phyloP scores from a whole-genome alignment of 371 early-diverging fungal species.

The Nematocida ironsii region DNA sequence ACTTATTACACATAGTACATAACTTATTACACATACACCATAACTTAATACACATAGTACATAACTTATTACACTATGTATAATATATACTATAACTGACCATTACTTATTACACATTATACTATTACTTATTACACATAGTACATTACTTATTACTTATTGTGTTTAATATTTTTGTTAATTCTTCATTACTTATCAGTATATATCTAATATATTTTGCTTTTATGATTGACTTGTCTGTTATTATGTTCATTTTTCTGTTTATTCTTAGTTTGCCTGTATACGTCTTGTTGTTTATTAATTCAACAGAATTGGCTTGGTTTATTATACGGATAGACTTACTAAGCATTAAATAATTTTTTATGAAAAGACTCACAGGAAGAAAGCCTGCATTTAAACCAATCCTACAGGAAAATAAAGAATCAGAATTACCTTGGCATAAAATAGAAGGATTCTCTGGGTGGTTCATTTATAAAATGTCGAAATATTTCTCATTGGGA shows the following conservation, averaged over 20 bases:
- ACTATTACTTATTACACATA: no score
- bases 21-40: no score
- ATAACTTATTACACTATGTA: background rate
- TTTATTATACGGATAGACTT: slow-evolving; percentile 20
- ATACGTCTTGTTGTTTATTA: slow-evolving; percentile 6
- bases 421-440: slow-evolving; percentile 9
- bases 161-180: background rate
- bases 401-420: background rate
- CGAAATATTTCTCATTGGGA: slow-evolving; percentile 34
- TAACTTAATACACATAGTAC: no score
- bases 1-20: no score
- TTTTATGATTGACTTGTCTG: background rate
- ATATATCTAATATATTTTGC: slow-evolving; percentile 36
- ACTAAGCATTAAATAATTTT: slow-evolving; percentile 44
- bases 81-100: no score
- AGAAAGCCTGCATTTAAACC: slow-evolving; percentile 2
- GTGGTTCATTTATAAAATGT: slow-evolving; percentile 46
- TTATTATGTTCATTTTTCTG: slow-evolving; percentile 15
- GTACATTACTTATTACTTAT: no score
- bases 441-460: slow-evolving; percentile 40
- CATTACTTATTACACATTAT: background rate
- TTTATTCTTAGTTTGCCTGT: slow-evolving; percentile 7
- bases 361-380: slow-evolving; percentile 54
- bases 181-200: slow-evolving; percentile 14
- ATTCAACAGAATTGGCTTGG: slow-evolving; percentile 10